Evolutionary conservation across 2,329 filamentous ascomycete genomes (phyloP), one percentile per base, ranked within the genome.

Genomic region (Colletotrichum sublineola): DNA sequence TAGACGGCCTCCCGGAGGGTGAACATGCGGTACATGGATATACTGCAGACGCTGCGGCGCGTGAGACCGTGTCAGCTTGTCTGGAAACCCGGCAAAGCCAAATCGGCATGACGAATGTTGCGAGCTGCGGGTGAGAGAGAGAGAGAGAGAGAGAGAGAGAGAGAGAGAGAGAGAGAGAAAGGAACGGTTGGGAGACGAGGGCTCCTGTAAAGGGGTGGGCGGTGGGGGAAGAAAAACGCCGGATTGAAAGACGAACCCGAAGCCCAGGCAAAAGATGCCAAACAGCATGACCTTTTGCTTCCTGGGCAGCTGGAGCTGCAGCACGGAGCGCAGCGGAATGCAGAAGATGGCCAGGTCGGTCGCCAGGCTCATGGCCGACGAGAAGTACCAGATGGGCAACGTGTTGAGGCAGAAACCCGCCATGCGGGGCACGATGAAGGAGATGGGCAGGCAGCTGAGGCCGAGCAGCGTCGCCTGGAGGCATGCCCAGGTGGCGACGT

Each of bases 21-120:
- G 68, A 78, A 78, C 48, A 81, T 75, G 71, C 80, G 79, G 64
- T 78, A 76, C 63, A 80, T 74, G 31, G 80, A 81, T 50, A 81
- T 78, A 57, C 80, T 76, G 68, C 79, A 79, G 15, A 79, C 77
- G 68, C 80, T 81, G 31, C 31, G n/a, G n/a, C 9, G 8, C 24
- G 18, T 5, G 18, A 14, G 9, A 24, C 36, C 2, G 33, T 2
- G 29, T 68, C 20, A 68, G 65, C 24, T 9, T 48, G 24, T 20
- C 8, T 20, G 36, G 18, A 24, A 44, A 8, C 3, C 3, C 1
- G 14, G 36, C 40, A 33, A 24, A 24, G 24, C 24, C 36, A 9
- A 9, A 9, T 9, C 5, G 36, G 1, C 36, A 36, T 36, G 3
- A 9, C 40, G 40, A 14, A 12, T 3, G 40, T 1, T 15, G 12